Evolutionary conservation across 805 yeast species (phyloP).

Genomic region (Cyberlindnera xylosilytica): DNA sequence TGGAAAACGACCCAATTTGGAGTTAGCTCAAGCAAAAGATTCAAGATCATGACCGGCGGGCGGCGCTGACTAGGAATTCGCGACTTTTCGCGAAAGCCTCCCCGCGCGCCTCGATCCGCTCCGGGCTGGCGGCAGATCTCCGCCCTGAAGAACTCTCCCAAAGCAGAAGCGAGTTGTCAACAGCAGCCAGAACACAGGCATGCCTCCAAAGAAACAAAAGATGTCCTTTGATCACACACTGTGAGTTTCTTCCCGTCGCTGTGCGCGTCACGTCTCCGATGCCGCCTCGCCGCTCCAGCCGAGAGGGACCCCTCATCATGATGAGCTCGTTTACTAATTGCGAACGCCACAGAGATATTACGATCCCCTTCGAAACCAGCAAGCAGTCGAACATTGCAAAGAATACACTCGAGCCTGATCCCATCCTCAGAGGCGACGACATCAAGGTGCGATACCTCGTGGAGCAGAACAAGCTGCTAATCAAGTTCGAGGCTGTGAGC

Average conservation of each 20-base stretch:
- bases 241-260: conserved; percentile 10
- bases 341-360: conserved; percentile 35
- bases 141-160: no score
- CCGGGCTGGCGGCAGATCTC: no score
- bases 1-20: no score
- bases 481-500: conserved; percentile 56
- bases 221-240: conserved; percentile 18
- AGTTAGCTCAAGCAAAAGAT: no score
- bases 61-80: no score
- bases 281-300: neutral
- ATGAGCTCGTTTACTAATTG: neutral
- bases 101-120: no score
- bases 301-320: neutral
- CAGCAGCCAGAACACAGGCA: no score
- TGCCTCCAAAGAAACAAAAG: conserved; percentile 13
- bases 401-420: conserved; percentile 69
- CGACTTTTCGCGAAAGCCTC: no score
- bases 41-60: no score
- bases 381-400: conserved; percentile 64
- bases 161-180: no score
- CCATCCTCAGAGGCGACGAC: conserved; percentile 71
- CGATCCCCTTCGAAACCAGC: conserved; percentile 59
- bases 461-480: conserved; percentile 34
- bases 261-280: no score
- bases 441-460: conserved; percentile 45